Conservation (phyloP, 2,329 filamentous ascomycete genomes). For the Hortaea werneckii region DNA sequence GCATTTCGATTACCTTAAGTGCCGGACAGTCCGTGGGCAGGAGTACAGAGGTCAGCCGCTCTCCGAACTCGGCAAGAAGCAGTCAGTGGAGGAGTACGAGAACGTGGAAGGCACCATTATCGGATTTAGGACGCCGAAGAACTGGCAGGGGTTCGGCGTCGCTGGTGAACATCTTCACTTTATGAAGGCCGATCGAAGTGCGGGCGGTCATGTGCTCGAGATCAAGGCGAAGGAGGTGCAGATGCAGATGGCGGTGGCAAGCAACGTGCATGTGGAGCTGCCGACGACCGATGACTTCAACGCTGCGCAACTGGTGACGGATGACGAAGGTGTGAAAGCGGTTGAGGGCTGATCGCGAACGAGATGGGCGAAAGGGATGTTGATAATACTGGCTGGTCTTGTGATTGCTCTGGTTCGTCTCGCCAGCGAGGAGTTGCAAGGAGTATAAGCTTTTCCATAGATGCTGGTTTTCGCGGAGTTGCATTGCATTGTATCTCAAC, state of each 20-base stretch:
- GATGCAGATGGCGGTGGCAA: conserved; percentile 28
- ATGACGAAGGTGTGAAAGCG: conserved; percentile 26
- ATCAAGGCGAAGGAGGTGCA: conserved; percentile 21
- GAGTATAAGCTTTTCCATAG: too few species aligned
- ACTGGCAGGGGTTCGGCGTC: conserved; percentile 32
- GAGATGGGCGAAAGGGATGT: not conserved
- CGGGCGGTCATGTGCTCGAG: conserved; percentile 34
- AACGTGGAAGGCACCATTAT: conserved; percentile 32
- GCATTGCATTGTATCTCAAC: too few species aligned
- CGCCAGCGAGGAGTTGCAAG: too few species aligned
- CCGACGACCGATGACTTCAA: conserved; percentile 32
- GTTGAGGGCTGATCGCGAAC: conserved; percentile 24
- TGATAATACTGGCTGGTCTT: too few species aligned
- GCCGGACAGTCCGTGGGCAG: conserved; percentile 23
- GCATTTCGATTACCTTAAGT: conserved; percentile 21
- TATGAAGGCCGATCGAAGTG: conserved; percentile 25
- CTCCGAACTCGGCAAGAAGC: conserved; percentile 29
- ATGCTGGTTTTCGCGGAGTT: too few species aligned
- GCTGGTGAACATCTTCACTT: conserved; percentile 36
- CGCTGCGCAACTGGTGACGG: conserved; percentile 23
- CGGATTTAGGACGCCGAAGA: conserved; percentile 32
- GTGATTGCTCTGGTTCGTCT: too few species aligned
- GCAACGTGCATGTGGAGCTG: conserved; percentile 31
- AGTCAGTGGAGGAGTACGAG: conserved; percentile 29
- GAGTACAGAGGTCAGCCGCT: conserved; percentile 23